A percentile compares a stretch with the other conserved stretches of the same genome.
phyloP scores from a whole-genome alignment of 441 rosid species.

The Pelargonium citronellum region DNA sequence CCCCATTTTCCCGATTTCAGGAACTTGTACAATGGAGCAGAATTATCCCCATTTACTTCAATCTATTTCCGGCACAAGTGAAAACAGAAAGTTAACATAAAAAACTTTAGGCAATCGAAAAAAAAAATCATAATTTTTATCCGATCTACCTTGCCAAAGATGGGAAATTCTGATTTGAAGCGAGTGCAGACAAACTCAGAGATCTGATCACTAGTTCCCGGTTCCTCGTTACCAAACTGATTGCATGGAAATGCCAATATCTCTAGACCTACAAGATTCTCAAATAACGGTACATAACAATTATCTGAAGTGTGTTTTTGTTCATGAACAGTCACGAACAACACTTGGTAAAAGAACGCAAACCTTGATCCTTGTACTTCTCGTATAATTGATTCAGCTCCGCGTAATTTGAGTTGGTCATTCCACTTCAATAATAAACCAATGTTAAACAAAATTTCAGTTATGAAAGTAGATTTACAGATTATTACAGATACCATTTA shows the following conservation, averaged over 20 bases:
- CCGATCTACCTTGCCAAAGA: slow-evolving; percentile 62
- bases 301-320: too few relatives aligned
- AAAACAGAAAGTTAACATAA: neutral
- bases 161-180: slow-evolving; percentile 75
- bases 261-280: slow-evolving; percentile 45
- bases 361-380: slow-evolving; percentile 74
- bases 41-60: slow-evolving; percentile 71
- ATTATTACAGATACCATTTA: slow-evolving; percentile 41
- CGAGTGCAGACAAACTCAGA: slow-evolving; percentile 64
- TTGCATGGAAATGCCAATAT: slow-evolving; percentile 90
- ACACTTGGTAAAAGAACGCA: slow-evolving; percentile 11
- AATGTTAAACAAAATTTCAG: neutral
- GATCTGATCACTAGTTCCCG: slow-evolving; percentile 64
- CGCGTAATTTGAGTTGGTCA: slow-evolving; percentile 76
- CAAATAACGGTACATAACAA: neutral
- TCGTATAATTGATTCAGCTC: slow-evolving; percentile 67
- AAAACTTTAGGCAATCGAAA: neutral
- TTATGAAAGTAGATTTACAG: neutral
- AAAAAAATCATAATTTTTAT: neutral
- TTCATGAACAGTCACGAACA: too few relatives aligned
- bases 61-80: slow-evolving; percentile 31
- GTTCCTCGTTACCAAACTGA: slow-evolving; percentile 88
- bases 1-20: slow-evolving; percentile 86
- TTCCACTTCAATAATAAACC: slow-evolving; percentile 49
- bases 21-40: slow-evolving; percentile 65